These are phyloP conservation scores for Penicillium sp. DNA, from an alignment of 2,329 filamentous ascomycete genomes.

Conservation along the genomic window DNA sequence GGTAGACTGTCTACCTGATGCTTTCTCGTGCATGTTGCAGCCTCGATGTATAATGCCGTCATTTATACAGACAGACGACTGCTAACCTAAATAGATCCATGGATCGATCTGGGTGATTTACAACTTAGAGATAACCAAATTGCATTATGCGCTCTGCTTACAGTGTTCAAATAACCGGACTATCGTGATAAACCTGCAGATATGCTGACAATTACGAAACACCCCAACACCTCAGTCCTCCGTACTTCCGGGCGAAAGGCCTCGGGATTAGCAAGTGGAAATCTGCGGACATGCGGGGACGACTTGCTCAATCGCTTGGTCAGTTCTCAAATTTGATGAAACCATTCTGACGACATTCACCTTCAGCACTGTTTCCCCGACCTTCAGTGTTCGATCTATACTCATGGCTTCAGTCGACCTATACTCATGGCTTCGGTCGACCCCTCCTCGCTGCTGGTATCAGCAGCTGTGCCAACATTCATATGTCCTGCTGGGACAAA, in stretches of 20 bases:
- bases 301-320: not conserved
- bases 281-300: slow-evolving; percentile 16
- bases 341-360: not conserved
- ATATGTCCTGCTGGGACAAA: slow-evolving; percentile 43
- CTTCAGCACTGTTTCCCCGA: not conserved
- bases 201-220: too few species aligned
- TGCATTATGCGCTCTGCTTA: too few species aligned
- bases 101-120: too few species aligned
- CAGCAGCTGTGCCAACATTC: slow-evolving; percentile 16
- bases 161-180: too few species aligned
- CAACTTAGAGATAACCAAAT: too few species aligned
- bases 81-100: too few species aligned
- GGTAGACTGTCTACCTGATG: not conserved
- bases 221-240: not conserved
- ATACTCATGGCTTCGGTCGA: too few species aligned
- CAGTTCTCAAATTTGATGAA: not conserved
- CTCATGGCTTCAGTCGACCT: not conserved
- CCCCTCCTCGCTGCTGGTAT: not conserved
- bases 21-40: not conserved
- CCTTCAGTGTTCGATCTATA: too few species aligned
- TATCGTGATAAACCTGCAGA: too few species aligned
- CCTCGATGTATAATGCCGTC: too few species aligned
- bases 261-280: slow-evolving; percentile 23
- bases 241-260: too few species aligned
- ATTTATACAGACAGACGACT: too few species aligned